These are phyloP conservation scores for Dactylorhiza incarnata DNA, from an alignment of 106 monocot species.

Conservation along the genomic window DNA sequence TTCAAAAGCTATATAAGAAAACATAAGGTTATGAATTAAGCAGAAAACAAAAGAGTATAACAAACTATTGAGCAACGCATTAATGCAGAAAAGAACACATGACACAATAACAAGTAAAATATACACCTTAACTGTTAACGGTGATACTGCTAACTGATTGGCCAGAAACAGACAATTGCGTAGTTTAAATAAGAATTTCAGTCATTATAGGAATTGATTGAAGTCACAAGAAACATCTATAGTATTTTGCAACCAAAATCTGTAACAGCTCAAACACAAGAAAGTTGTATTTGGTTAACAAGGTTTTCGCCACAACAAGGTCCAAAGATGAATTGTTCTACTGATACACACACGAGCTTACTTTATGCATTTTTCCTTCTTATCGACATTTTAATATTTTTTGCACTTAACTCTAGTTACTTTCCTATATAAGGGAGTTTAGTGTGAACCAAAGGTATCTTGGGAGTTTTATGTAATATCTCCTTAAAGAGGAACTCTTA, in stretches of 20 bases:
- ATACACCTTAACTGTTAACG: not conserved
- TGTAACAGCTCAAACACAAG: not conserved
- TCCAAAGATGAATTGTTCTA: not conserved
- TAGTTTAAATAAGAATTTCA: not conserved
- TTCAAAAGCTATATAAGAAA: not conserved
- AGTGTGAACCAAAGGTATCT: no score
- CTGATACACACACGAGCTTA: no score
- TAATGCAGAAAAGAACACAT: not conserved
- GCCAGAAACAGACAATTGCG: not conserved
- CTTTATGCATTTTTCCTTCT: no score
- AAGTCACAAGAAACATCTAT: no score
- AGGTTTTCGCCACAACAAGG: not conserved
- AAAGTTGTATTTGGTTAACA: not conserved
- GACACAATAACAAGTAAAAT: not conserved
- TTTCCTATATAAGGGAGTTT: no score
- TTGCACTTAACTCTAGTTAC: no score
- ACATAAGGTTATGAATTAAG: not conserved
- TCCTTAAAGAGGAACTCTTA: no score
- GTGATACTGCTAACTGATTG: not conserved
- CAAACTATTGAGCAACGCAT: not conserved
- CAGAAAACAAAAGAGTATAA: not conserved
- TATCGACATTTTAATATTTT: no score
- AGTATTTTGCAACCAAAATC: not conserved
- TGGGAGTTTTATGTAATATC: no score
- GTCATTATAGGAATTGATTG: not conserved